Conservation (phyloP, 129 eudicot genomes). For the Rutidosis leptorrhynchoides region DNA sequence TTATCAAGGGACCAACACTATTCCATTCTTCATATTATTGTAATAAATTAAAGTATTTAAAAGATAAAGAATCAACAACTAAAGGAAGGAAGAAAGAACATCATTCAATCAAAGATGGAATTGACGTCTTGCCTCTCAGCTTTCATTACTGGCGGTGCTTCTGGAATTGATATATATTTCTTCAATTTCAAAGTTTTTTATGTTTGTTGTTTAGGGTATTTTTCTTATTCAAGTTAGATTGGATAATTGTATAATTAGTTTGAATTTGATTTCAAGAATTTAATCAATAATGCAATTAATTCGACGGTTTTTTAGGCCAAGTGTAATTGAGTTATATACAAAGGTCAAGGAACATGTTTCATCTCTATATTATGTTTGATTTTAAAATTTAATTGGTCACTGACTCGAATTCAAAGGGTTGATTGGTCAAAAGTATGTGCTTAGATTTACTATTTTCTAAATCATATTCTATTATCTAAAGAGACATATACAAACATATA, state of each 20-base stretch:
- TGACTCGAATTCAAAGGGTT: neutral
- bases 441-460: too few relatives aligned
- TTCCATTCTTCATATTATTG: neutral
- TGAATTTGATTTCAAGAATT: neutral
- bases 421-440: neutral
- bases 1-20: too few relatives aligned
- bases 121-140: conserved; percentile 86
- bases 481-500: too few relatives aligned
- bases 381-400: neutral
- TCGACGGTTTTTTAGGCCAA: neutral
- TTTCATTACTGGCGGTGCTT: conserved; percentile 83
- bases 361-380: too few relatives aligned
- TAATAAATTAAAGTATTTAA: too few relatives aligned
- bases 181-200: neutral
- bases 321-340: neutral
- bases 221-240: neutral
- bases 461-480: too few relatives aligned
- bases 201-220: neutral
- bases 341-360: neutral
- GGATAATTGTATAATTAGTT: neutral
- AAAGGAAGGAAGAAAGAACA: neutral
- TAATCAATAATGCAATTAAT: neutral
- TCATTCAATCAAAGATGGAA: conserved; percentile 39
- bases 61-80: neutral
- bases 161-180: conserved; percentile 70